These are phyloP conservation scores for Quercus engelmannii DNA, from an alignment of 306 rosid genomes.

Conservation along the genomic window DNA sequence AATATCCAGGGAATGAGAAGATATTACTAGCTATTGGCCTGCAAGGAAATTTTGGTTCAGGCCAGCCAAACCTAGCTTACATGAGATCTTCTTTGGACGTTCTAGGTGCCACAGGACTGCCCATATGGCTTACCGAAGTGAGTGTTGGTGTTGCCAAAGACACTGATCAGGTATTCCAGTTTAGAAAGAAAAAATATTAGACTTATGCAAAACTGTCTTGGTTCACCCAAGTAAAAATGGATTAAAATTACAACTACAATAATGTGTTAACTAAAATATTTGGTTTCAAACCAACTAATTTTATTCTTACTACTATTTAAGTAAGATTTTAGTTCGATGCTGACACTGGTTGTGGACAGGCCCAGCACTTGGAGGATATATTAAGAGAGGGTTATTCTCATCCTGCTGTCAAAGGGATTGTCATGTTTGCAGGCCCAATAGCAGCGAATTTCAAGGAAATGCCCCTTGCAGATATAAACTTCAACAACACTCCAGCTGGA, in stretches of 20 bases:
- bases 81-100: constrained; percentile 61
- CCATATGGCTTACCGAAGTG: constrained; percentile 82
- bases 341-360: constrained; percentile 36
- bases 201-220: neutral
- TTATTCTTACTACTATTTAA: neutral
- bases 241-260: no score
- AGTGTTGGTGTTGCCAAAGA: constrained; percentile 21
- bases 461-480: constrained; percentile 47
- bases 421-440: constrained; percentile 68
- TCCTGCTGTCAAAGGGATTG: constrained; percentile 73
- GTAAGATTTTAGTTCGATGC: neutral
- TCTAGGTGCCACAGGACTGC: constrained; percentile 44
- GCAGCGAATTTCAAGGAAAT: constrained; percentile 53
- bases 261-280: no score
- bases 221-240: neutral
- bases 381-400: constrained; percentile 68
- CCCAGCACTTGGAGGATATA: constrained; percentile 57
- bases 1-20: constrained; percentile 39
- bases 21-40: constrained; percentile 53
- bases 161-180: constrained; percentile 46
- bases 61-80: constrained; percentile 56
- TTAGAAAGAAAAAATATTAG: no score
- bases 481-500: constrained; percentile 59
- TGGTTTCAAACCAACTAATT: no score
- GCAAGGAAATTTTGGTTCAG: constrained; percentile 50